These are phyloP conservation scores for Annona squamosa DNA, from an alignment of 164 flowering plant genomes.

Conservation along the genomic window DNA sequence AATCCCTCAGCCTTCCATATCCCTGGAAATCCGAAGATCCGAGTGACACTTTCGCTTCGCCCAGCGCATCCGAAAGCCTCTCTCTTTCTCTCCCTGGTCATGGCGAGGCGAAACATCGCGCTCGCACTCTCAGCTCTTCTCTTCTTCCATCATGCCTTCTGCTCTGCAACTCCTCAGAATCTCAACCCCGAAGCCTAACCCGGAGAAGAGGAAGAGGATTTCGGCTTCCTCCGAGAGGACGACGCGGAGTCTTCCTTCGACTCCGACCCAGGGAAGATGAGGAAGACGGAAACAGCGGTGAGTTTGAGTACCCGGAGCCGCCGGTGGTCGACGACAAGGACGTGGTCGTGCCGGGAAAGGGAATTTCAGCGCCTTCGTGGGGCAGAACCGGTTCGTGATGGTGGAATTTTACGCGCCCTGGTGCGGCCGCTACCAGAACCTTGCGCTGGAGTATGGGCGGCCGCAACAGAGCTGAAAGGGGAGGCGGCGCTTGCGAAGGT, in stretches of 20 bases:
- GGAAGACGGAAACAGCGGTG: slow-evolving; percentile 14
- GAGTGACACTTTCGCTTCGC: too few species aligned
- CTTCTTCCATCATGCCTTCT: slow-evolving; percentile 26
- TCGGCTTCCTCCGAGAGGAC: slow-evolving; percentile 60
- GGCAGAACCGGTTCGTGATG: slow-evolving; percentile 66
- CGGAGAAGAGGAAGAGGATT: slow-evolving; percentile 44
- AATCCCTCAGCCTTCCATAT: too few species aligned
- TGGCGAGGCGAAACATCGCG: slow-evolving; percentile 31
- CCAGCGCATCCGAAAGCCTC: background rate
- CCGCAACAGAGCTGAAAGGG: slow-evolving; percentile 79
- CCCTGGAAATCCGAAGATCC: too few species aligned
- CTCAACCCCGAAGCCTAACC: slow-evolving; percentile 42
- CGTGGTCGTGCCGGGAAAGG: slow-evolving; percentile 62
- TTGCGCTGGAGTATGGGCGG: slow-evolving; percentile 87
- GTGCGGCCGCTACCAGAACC: slow-evolving; percentile 85
- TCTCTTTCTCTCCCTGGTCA: slow-evolving; percentile 23
- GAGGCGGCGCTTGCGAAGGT: slow-evolving; percentile 71
- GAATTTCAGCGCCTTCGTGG: slow-evolving; percentile 57
- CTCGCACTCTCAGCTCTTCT: slow-evolving; percentile 42
- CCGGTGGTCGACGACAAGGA: slow-evolving; percentile 70
- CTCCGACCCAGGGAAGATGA: slow-evolving; percentile 13
- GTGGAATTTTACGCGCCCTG: slow-evolving; percentile 96
- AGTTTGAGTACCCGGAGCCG: slow-evolving; percentile 16
- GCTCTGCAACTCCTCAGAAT: slow-evolving; percentile 24
- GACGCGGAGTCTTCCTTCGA: slow-evolving; percentile 6